These are phyloP conservation scores for Biscutella auriculata DNA, from an alignment of 441 rosid genomes.

Conservation along the genomic window DNA sequence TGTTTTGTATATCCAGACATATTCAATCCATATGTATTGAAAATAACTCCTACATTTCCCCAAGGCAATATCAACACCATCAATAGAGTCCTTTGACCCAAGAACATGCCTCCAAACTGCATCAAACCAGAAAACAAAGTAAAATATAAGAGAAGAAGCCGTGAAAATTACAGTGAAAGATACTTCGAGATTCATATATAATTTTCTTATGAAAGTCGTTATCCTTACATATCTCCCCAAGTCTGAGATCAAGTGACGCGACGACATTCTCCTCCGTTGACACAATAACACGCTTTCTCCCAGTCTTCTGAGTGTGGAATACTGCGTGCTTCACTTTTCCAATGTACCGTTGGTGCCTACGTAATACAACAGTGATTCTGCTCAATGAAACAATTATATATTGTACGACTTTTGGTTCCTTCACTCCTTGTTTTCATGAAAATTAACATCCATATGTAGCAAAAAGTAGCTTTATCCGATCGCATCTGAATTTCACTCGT, in stretches of 20 bases:
- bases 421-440: neutral
- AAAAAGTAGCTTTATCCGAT: conserved; percentile 5
- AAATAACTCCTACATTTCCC: conserved; percentile 56
- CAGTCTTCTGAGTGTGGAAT: conserved; percentile 95
- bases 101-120: conserved; percentile 96
- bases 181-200: neutral
- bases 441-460: neutral
- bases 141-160: neutral
- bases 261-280: conserved; percentile 90
- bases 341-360: conserved; percentile 79
- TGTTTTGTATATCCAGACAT: neutral
- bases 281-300: conserved; percentile 87
- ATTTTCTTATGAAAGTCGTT: no score
- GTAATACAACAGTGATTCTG: neutral
- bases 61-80: conserved; percentile 68
- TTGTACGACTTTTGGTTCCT: neutral
- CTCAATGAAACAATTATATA: neutral
- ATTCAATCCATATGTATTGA: neutral
- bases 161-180: neutral
- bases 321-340: conserved; percentile 96
- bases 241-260: conserved; percentile 94
- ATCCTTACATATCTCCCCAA: conserved; percentile 75
- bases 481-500: conserved; percentile 10
- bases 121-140: conserved; percentile 17
- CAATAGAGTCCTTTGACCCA: conserved; percentile 53